phyloP scores from a whole-genome alignment of 352 stramenopile species.

The Phytophthora fragariaefolia region DNA sequence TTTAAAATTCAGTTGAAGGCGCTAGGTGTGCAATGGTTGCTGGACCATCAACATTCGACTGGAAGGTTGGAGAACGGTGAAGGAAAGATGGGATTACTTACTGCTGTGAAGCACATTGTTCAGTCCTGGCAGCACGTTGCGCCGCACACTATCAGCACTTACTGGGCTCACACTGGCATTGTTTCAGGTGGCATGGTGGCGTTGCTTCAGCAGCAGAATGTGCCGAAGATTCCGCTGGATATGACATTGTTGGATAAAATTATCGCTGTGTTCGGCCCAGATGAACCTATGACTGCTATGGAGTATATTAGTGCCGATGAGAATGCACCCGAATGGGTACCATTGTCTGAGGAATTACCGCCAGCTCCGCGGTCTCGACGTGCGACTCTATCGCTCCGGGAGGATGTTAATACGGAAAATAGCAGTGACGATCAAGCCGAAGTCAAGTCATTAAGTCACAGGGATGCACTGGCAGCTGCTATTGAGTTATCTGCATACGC shows the following conservation, averaged over 20 bases:
- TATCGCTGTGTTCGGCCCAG: conserved; percentile 11
- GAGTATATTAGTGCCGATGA: conserved; percentile 28
- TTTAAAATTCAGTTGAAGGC: conserved; percentile 27
- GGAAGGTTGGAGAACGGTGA: not conserved
- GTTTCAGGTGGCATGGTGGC: conserved; percentile 18
- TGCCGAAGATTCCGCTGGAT: conserved; percentile 9
- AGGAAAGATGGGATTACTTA: conserved; percentile 24
- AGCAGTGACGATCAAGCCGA: not conserved
- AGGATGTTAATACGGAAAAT: not conserved
- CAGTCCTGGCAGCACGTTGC: conserved; percentile 20
- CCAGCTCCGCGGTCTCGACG: conserved; percentile 26
- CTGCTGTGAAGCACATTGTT: conserved; percentile 25
- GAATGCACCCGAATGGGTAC: conserved; percentile 25
- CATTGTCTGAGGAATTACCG: conserved; percentile 11
- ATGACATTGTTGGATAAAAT: conserved; percentile 17
- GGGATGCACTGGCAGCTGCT: conserved; percentile 22
- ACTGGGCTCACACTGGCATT: conserved; percentile 23
- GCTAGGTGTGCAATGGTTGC: conserved; percentile 27
- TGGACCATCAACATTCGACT: conserved; percentile 20
- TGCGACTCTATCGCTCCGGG: not conserved
- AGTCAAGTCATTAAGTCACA: conserved; percentile 14
- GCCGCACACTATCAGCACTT: conserved; percentile 15
- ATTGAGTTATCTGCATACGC: conserved; percentile 25
- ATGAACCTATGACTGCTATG: conserved; percentile 14
- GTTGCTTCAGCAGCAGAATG: conserved; percentile 13